phyloP scores from a whole-genome alignment of 2,329 filamentous ascomycete species.

The Phoma sp. region DNA sequence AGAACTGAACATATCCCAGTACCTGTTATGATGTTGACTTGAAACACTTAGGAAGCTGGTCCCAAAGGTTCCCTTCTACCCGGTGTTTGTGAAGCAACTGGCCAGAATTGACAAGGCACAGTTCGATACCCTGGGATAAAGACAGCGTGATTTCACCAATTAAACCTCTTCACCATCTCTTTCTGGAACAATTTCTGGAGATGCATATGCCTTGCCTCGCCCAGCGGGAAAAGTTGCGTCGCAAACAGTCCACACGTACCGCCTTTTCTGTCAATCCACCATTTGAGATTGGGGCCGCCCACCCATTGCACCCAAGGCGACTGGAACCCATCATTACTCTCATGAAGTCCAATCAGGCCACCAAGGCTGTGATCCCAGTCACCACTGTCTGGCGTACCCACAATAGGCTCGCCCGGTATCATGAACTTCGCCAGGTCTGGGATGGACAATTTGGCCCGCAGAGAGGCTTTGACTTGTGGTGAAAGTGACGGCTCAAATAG shows the following conservation, averaged over 20 bases:
- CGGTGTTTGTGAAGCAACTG: too few species aligned
- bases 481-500: constrained; percentile 23
- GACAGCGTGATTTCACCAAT: background rate
- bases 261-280: constrained; percentile 38
- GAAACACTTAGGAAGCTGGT: too few species aligned
- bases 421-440: constrained; percentile 15
- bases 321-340: constrained; percentile 20
- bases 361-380: constrained; percentile 25
- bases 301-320: constrained; percentile 27
- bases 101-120: too few species aligned
- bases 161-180: constrained; percentile 18
- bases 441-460: constrained; percentile 12
- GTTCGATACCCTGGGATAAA: too few species aligned
- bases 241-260: constrained; percentile 34
- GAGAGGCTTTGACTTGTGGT: constrained; percentile 4
- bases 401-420: constrained; percentile 23
- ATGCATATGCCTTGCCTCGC: constrained; percentile 25
- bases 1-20: too few species aligned
- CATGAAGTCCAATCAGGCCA: constrained; percentile 23
- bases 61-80: too few species aligned
- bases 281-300: constrained; percentile 30
- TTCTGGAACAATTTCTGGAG: constrained; percentile 29
- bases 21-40: too few species aligned
- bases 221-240: constrained; percentile 32
- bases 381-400: constrained; percentile 15